Percentiles rank a stretch among this genome's conserved stretches.
phyloP scores from a whole-genome alignment of 495 filamentous ascomycete species.

The Aspergillus haitiensis region DNA sequence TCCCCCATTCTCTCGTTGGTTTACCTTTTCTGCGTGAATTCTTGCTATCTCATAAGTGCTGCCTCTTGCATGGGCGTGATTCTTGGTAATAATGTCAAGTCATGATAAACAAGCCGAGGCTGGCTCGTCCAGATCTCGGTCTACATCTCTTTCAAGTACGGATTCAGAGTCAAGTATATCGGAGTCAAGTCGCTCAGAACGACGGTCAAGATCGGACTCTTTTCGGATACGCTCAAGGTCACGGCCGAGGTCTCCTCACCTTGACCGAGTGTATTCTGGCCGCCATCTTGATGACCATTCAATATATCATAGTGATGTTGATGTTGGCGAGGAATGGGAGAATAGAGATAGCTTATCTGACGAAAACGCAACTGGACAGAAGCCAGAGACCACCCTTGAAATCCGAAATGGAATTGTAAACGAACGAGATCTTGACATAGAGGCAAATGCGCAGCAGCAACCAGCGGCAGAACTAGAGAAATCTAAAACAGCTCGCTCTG shows the following conservation, averaged over 20 bases:
- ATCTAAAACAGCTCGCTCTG: constrained; percentile 25
- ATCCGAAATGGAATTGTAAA: constrained; percentile 32
- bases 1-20: background rate
- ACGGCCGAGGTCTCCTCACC: constrained; percentile 15
- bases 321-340: background rate
- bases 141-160: constrained; percentile 20
- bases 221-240: constrained; percentile 21
- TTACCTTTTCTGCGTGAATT: no score
- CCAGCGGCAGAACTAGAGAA: constrained; percentile 27
- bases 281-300: constrained; percentile 41
- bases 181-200: constrained; percentile 4
- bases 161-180: constrained; percentile 17
- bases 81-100: constrained; percentile 1
- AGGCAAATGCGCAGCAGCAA: constrained; percentile 17
- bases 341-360: constrained; percentile 13
- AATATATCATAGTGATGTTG: constrained; percentile 36
- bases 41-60: background rate
- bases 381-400: constrained; percentile 25
- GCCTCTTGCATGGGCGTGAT: background rate
- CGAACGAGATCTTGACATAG: constrained; percentile 37
- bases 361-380: constrained; percentile 11
- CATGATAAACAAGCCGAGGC: constrained; percentile 6
- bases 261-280: constrained; percentile 34
- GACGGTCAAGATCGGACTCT: background rate
- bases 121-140: constrained; percentile 57